Percentiles rank a stretch among this genome's conserved stretches.
phyloP scores from a whole-genome alignment of 441 rosid species.

The Daphne laureola region DNA sequence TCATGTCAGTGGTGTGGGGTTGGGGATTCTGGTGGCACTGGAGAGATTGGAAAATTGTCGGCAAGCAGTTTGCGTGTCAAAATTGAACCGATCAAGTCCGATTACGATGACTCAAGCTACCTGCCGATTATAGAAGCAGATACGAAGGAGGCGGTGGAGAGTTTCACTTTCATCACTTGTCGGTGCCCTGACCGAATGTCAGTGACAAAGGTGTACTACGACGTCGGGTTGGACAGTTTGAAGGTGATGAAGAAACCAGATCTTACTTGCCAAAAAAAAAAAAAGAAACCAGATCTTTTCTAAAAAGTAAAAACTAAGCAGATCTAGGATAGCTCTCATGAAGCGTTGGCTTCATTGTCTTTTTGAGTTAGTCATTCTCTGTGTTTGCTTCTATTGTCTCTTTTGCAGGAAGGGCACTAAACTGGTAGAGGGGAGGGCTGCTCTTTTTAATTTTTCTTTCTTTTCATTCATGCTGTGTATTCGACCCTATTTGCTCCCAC shows the following conservation, averaged over 20 bases:
- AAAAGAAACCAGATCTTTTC: too few species aligned
- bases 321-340: too few species aligned
- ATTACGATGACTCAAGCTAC: constrained; percentile 14
- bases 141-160: constrained; percentile 26
- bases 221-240: constrained; percentile 4
- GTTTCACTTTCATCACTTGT: constrained; percentile 39
- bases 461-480: too few species aligned
- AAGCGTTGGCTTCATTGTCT: too few species aligned
- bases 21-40: constrained; percentile 53
- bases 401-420: too few species aligned
- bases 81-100: constrained; percentile 17
- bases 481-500: too few species aligned
- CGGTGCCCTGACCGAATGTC: constrained; percentile 27
- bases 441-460: too few species aligned
- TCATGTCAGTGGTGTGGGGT: constrained; percentile 41
- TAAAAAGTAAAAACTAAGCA: too few species aligned
- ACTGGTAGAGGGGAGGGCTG: too few species aligned
- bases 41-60: constrained; percentile 17
- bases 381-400: too few species aligned
- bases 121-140: constrained; percentile 16
- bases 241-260: constrained; percentile 8
- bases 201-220: constrained; percentile 29
- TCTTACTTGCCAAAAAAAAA: too few species aligned
- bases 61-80: constrained; percentile 15
- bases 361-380: too few species aligned